Conservation (phyloP, 495 filamentous ascomycete genomes). For the Aspergillus hancockii region DNA sequence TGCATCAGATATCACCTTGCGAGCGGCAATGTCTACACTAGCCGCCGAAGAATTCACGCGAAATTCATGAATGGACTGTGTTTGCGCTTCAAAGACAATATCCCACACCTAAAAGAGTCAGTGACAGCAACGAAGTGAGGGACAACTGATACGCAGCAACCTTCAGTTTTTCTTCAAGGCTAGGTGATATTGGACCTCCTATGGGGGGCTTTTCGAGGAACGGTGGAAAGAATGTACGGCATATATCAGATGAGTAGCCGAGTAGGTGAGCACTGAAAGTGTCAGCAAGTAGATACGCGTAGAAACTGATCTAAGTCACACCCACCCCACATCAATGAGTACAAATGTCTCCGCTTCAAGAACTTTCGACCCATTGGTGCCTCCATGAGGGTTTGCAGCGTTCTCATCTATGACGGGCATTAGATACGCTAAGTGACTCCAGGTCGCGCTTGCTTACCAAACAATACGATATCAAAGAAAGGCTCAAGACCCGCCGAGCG, state of each 20-base stretch:
- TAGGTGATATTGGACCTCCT: conserved; percentile 8
- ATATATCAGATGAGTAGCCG: conserved; percentile 59
- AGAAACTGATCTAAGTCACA: background rate
- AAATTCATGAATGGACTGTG: conserved; percentile 42
- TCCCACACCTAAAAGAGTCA: conserved; percentile 41
- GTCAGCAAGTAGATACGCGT: conserved; percentile 13
- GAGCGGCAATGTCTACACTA: conserved; percentile 54
- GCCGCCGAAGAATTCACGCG: conserved; percentile 48
- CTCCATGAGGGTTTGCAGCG: conserved; percentile 55
- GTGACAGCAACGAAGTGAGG: background rate
- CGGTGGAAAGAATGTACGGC: conserved; percentile 53
- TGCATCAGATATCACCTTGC: conserved; percentile 48
- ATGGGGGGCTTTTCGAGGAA: conserved; percentile 28
- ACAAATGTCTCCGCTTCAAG: conserved; percentile 52
- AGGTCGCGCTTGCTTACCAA: conserved; percentile 30
- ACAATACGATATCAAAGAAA: conserved; percentile 60
- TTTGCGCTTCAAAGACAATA: conserved; percentile 53
- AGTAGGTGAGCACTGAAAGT: conserved; percentile 48
- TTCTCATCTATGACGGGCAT: conserved; percentile 39
- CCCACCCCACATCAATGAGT: conserved; percentile 56
- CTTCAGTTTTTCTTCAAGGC: conserved; percentile 45
- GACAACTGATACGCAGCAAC: conserved; percentile 5
- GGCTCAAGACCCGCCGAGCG: conserved; percentile 47
- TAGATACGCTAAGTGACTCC: background rate
- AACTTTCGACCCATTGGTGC: conserved; percentile 49